phyloP scores from a whole-genome alignment of 768 basidiomycete genomes.

The Amyloporia xantha region DNA sequence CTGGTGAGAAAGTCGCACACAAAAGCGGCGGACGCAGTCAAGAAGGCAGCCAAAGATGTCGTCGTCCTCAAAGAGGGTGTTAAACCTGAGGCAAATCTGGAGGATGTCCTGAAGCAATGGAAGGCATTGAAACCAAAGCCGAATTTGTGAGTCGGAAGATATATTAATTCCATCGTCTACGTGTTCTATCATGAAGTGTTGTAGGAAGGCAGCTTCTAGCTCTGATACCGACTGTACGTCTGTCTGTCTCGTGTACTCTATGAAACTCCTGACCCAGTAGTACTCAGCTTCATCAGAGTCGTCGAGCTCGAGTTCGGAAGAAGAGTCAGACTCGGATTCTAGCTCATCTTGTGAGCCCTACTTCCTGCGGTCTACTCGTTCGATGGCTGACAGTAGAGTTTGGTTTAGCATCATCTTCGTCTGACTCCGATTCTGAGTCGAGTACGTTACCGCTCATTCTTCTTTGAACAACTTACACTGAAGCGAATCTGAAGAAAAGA shows the following conservation, averaged over 20 bases:
- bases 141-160: not conserved
- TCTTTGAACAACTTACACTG: not conserved
- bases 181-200: too few species aligned
- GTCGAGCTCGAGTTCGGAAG: constrained; percentile 14
- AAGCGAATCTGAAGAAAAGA: not conserved
- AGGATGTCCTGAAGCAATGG: constrained; percentile 65
- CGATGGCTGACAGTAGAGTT: constrained; percentile 6
- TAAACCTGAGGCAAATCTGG: constrained; percentile 42
- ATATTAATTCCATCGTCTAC: too few species aligned
- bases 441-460: not conserved
- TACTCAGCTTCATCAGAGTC: constrained; percentile 25
- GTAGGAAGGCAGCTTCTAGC: constrained; percentile 16
- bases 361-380: too few species aligned
- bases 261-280: too few species aligned
- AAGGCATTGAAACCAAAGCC: constrained; percentile 24
- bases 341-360: constrained; percentile 21
- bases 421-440: constrained; percentile 5
- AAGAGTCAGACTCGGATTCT: constrained; percentile 19
- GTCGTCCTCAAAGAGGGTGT: constrained; percentile 55
- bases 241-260: too few species aligned
- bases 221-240: constrained; percentile 6
- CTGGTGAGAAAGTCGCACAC: constrained; percentile 55
- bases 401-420: constrained; percentile 8
- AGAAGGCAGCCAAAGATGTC: constrained; percentile 60
- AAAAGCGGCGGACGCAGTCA: constrained; percentile 69